Evolutionary conservation across 2,329 filamentous ascomycete genomes (phyloP).

Genomic region (Verticillium longisporum): DNA sequence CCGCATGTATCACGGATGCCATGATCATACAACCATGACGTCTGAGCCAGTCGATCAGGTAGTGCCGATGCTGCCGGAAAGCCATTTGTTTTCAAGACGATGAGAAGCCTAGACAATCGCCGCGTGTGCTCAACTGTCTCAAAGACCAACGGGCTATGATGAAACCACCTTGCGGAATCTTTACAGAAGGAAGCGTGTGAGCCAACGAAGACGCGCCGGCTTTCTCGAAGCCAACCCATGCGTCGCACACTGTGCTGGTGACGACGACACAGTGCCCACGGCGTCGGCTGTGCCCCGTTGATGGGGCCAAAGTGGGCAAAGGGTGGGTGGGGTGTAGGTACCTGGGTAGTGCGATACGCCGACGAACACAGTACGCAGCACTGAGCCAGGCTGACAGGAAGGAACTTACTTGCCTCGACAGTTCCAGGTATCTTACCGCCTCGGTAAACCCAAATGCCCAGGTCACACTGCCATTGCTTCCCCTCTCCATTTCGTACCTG

Average conservation of each 20-base stretch:
- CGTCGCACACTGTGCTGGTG: neutral
- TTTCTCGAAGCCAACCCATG: neutral
- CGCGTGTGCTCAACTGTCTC: neutral
- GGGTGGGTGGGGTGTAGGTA: neutral
- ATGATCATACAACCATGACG: conserved; percentile 2
- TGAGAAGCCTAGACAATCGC: neutral
- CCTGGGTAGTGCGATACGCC: neutral
- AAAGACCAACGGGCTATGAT: neutral
- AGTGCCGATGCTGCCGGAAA: neutral
- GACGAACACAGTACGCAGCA: neutral
- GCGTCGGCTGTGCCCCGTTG: neutral
- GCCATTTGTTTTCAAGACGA: neutral
- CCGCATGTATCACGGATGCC: conserved; percentile 3
- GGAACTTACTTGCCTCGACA: neutral
- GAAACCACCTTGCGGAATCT: neutral
- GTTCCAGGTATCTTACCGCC: no score
- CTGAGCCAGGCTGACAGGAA: neutral
- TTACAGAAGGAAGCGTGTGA: neutral
- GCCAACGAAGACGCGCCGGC: neutral
- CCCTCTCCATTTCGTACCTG: neutral
- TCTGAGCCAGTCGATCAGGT: conserved; percentile 4
- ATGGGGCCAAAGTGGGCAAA: neutral
- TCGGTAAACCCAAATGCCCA: neutral
- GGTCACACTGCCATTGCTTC: neutral
- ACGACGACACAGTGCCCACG: neutral